Evolutionary conservation across 768 basidiomycete genomes (phyloP).

Genomic region (Baorangia bicolor): DNA sequence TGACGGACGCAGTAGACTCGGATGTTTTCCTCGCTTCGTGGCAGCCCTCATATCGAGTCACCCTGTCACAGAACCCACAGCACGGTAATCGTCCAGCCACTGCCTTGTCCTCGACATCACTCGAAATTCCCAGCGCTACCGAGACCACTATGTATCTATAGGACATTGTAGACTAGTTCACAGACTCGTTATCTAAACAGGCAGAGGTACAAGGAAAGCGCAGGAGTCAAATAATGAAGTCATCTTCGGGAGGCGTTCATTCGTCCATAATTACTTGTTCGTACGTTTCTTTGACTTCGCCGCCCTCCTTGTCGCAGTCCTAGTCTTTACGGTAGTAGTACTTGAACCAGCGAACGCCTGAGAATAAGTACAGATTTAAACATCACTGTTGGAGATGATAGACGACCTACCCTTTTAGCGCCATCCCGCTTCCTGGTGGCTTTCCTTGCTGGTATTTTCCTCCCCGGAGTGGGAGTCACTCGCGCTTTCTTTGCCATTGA

Average conservation of each 20-base stretch:
- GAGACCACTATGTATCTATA: background rate
- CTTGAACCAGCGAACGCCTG: constrained; percentile 5
- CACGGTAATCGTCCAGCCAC: too few species aligned
- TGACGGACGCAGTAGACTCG: background rate
- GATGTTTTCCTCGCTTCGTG: constrained; percentile 6
- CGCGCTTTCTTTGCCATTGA: constrained; percentile 29
- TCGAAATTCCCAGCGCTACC: constrained; percentile 4
- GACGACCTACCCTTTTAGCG: constrained; percentile 8
- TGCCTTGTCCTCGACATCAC: too few species aligned
- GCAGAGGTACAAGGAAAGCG: background rate
- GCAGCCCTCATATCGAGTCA: constrained; percentile 3
- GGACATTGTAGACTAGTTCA: background rate
- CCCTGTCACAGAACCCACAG: background rate
- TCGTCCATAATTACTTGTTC: background rate
- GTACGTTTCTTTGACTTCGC: background rate
- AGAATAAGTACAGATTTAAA: background rate
- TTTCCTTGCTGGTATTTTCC: constrained; percentile 8
- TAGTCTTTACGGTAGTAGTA: background rate
- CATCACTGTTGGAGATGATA: background rate
- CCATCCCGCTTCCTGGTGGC: background rate
- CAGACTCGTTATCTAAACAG: background rate
- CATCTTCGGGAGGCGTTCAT: background rate
- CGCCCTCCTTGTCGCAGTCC: background rate
- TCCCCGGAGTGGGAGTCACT: constrained; percentile 2
- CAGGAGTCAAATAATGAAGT: background rate